Conservation (phyloP, 306 rosid genomes). For the Cucurbita moschata region DNA sequence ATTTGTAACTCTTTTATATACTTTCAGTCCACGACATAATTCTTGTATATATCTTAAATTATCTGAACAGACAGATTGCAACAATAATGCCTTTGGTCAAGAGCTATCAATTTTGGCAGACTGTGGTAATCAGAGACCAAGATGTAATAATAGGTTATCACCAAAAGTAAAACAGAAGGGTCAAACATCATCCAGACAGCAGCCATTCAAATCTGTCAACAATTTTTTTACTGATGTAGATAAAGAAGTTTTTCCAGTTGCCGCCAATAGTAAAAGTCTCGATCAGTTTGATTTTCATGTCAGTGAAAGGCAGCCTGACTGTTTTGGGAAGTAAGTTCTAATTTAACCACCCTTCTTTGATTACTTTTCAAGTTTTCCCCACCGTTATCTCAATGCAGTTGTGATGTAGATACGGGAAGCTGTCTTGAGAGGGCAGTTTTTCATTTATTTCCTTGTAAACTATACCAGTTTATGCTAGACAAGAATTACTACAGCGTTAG, state of each 20-base stretch:
- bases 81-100: constrained; percentile 19
- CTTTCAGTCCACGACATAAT: constrained; percentile 6
- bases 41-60: constrained; percentile 12
- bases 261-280: constrained; percentile 20
- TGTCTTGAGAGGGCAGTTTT: not conserved
- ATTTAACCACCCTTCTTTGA: not conserved
- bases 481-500: not conserved
- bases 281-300: constrained; percentile 12
- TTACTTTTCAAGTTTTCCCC: not conserved
- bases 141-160: constrained; percentile 13
- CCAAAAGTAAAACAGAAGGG: constrained; percentile 21
- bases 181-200: constrained; percentile 27
- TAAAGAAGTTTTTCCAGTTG: constrained; percentile 13
- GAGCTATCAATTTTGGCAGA: constrained; percentile 35
- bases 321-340: constrained; percentile 6
- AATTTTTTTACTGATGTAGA: constrained; percentile 9
- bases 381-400: not conserved
- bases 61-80: constrained; percentile 34
- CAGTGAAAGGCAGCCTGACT: constrained; percentile 16
- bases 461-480: not conserved
- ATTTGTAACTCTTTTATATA: constrained; percentile 4
- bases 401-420: not conserved
- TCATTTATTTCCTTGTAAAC: not conserved
- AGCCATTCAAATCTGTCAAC: constrained; percentile 16
- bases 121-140: constrained; percentile 20